phyloP scores from a whole-genome alignment of 169 alveolate species.

The Pseudocohnilembus persalinus region DNA sequence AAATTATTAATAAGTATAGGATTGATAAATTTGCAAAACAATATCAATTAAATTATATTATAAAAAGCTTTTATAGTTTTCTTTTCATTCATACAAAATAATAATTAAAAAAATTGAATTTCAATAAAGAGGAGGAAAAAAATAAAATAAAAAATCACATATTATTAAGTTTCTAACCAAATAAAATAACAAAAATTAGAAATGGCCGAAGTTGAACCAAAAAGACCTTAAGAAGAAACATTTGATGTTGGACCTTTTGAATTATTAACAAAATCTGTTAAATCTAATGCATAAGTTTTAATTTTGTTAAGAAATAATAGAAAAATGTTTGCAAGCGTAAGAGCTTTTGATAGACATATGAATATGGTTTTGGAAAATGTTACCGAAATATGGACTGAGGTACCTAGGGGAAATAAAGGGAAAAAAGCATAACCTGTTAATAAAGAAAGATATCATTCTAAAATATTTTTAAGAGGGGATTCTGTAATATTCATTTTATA shows the following conservation, averaged over 20 bases:
- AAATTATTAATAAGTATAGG: too few species aligned
- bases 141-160: too few species aligned
- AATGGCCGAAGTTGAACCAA: slow-evolving; percentile 21
- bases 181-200: background rate
- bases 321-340: slow-evolving; percentile 95
- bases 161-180: background rate
- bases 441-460: slow-evolving; percentile 95
- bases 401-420: slow-evolving; percentile 87
- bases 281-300: slow-evolving; percentile 94
- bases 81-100: too few species aligned
- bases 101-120: too few species aligned
- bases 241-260: slow-evolving; percentile 96
- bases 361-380: slow-evolving; percentile 97
- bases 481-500: slow-evolving; percentile 94
- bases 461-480: slow-evolving; percentile 97
- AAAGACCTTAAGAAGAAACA: slow-evolving; percentile 80
- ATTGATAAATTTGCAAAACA: too few species aligned
- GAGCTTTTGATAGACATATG: slow-evolving; percentile 98
- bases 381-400: slow-evolving; percentile 97
- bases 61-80: too few species aligned
- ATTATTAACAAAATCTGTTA: slow-evolving; percentile 93
- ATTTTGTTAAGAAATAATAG: slow-evolving; percentile 97
- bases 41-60: too few species aligned
- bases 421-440: slow-evolving; percentile 91
- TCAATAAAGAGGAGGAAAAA: too few species aligned